Evolutionary conservation across 805 yeast species (phyloP).

Genomic region (Saturnispora sekii): DNA sequence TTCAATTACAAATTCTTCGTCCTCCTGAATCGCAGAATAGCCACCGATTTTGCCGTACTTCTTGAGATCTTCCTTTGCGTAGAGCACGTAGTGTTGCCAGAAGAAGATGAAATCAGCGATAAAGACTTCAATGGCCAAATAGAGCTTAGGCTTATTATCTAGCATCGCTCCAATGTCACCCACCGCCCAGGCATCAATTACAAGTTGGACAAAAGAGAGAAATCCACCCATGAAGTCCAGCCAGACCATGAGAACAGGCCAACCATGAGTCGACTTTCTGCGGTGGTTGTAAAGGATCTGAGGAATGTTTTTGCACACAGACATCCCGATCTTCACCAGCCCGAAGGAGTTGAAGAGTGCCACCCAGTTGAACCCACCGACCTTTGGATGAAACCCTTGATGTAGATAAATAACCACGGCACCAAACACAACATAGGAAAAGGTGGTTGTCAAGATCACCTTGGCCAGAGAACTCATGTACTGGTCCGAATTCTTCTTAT

Average conservation of each 20-base stretch:
- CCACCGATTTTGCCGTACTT: slow-evolving; percentile 16
- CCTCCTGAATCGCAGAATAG: slow-evolving; percentile 23
- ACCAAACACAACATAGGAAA: slow-evolving; percentile 10
- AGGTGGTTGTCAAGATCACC: slow-evolving; percentile 13
- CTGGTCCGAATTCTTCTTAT: slow-evolving; percentile 27
- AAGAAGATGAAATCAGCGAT: slow-evolving; percentile 24
- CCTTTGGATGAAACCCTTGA: slow-evolving; percentile 9
- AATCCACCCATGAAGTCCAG: slow-evolving; percentile 25
- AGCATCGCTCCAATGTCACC: slow-evolving; percentile 20
- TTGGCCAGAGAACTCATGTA: slow-evolving; percentile 18
- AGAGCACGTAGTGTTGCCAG: slow-evolving; percentile 26
- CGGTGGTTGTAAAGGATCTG: slow-evolving; percentile 26
- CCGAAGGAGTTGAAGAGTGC: slow-evolving; percentile 27
- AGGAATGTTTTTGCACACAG: slow-evolving; percentile 29
- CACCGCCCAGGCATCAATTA: slow-evolving; percentile 22
- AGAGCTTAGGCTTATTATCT: slow-evolving; percentile 26
- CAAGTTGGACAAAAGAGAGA: slow-evolving; percentile 23
- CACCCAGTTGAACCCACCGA: slow-evolving; percentile 22
- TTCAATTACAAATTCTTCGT: slow-evolving; percentile 24
- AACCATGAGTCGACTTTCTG: slow-evolving; percentile 29
- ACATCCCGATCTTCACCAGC: slow-evolving; percentile 25
- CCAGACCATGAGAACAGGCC: slow-evolving; percentile 30
- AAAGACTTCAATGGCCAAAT: slow-evolving; percentile 25
- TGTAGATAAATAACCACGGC: slow-evolving; percentile 11
- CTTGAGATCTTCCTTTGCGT: slow-evolving; percentile 18